Conservation (phyloP, 768 basidiomycete species). For the Agaricus sinodeliciosus region DNA sequence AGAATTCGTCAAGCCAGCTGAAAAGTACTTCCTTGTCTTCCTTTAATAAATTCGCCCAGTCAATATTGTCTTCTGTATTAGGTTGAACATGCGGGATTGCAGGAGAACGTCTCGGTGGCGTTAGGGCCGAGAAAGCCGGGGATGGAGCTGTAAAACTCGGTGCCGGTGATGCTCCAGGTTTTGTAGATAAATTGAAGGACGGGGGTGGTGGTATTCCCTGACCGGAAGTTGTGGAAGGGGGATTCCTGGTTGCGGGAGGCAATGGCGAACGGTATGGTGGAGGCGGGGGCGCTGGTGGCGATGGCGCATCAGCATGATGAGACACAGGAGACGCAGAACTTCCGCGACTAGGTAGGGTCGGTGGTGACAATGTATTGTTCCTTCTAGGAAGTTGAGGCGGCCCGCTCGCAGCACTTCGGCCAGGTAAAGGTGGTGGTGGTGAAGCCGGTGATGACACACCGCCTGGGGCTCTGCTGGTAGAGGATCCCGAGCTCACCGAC, state of each 20-base stretch:
- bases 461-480: slow-evolving; percentile 12
- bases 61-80: slow-evolving; percentile 29
- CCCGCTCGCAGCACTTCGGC: slow-evolving; percentile 16
- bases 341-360: slow-evolving; percentile 18
- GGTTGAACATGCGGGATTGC: slow-evolving; percentile 1
- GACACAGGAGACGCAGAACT: slow-evolving; percentile 5
- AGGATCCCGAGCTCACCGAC: slow-evolving; percentile 8
- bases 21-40: slow-evolving; percentile 73
- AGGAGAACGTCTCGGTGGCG: slow-evolving; percentile 9
- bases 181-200: slow-evolving; percentile 10
- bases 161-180: slow-evolving; percentile 12
- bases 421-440: slow-evolving; percentile 18
- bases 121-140: slow-evolving; percentile 15
- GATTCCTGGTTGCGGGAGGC: slow-evolving; percentile 10
- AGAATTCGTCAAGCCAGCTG: slow-evolving; percentile 78
- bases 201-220: slow-evolving; percentile 10
- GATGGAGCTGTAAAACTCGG: slow-evolving; percentile 15
- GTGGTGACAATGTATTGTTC: slow-evolving; percentile 13
- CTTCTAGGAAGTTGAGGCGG: slow-evolving; percentile 23
- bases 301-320: slow-evolving; percentile 9
- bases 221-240: not conserved
- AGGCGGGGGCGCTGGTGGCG: slow-evolving; percentile 8
- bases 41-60: slow-evolving; percentile 62
- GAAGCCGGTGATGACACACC: slow-evolving; percentile 1
- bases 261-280: slow-evolving; percentile 4